Evolutionary conservation across 495 filamentous ascomycete genomes (phyloP), one percentile per base, ranked within the genome.

Genomic region (Cercophora samala): DNA sequence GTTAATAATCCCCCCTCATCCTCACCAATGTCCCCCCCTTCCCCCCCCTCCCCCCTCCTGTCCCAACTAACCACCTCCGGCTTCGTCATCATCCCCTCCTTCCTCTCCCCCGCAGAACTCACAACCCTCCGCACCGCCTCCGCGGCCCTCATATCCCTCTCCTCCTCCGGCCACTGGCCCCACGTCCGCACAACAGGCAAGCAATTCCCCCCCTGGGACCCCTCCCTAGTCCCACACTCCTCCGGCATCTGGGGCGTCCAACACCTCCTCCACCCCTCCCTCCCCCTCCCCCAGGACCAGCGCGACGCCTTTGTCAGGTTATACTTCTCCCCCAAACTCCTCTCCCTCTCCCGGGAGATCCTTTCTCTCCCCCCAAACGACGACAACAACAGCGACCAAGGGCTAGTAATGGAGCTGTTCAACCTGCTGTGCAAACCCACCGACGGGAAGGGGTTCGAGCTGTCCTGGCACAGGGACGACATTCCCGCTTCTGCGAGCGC

Each of bases 161-260:
- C 90, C 51, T 84, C 87, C 67, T 63, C 79, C 8, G 90, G 90
- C 29, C 51, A 77, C 60, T 95, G 91, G 91, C 90, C 89, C 17
- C 83, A 90, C 80, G 85, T 95, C 76, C 88, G 91, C 72, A 93
- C 90, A 3, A 86, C 93, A 21, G 90, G 89, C 61, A 93, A 93
- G 72, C 91, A 93, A 76, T 95, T 95, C 81, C 91, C 91, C 1
- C 91, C 91, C 8, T 93, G 91, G 90, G 82, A 84, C 24, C 77
- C 79, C 51, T 70, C 81, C 13, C 42, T 66, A 1, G 65, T 58
- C 0, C 37, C 37, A 0, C 15, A 52, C 1, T 11, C 19, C 0
- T 78, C 83, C 0, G 91, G 90, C 22, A 92, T 95, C 77, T 95
- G 91, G 91, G 91, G 91, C 66, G 87, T 94, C 9, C 91, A 93